Evolutionary conservation across 352 stramenopile species (phyloP).

Genomic region (Pythium plurisporium): DNA sequence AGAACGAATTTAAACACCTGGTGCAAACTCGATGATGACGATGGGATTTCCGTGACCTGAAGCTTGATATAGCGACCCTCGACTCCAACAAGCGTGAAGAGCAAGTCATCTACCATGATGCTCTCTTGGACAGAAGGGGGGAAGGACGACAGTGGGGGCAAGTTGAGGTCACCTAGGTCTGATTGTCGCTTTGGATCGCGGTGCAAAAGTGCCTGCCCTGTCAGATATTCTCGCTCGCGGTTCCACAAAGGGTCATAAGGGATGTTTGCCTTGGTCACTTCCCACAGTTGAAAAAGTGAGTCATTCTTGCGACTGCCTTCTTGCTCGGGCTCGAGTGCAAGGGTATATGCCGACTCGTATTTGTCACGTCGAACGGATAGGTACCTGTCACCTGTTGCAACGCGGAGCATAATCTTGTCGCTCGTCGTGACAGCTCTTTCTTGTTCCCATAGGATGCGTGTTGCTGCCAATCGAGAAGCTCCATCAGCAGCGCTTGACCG

Average conservation of each 20-base stretch:
- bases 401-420: slow-evolving; percentile 72
- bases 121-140: slow-evolving; percentile 72
- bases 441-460: slow-evolving; percentile 39
- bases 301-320: slow-evolving; percentile 30
- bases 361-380: slow-evolving; percentile 35
- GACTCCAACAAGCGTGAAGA: slow-evolving; percentile 77
- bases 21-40: slow-evolving; percentile 3
- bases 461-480: background rate
- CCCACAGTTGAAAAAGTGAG: slow-evolving; percentile 66
- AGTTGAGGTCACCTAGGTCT: slow-evolving; percentile 39
- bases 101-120: slow-evolving; percentile 80
- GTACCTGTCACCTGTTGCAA: slow-evolving; percentile 54
- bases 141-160: slow-evolving; percentile 65
- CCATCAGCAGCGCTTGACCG: background rate
- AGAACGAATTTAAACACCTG: slow-evolving; percentile 60
- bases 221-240: slow-evolving; percentile 75
- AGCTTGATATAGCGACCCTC: slow-evolving; percentile 83
- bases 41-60: slow-evolving; percentile 35
- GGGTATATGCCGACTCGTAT: slow-evolving; percentile 22
- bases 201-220: slow-evolving; percentile 55
- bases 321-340: slow-evolving; percentile 47
- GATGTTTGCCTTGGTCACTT: slow-evolving; percentile 84
- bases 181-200: slow-evolving; percentile 35
- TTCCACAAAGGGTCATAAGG: slow-evolving; percentile 86
- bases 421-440: slow-evolving; percentile 62